These are phyloP conservation scores for Malassezia furfur DNA, from an alignment of 1,284 basidiomycete genomes.

Conservation along the genomic window DNA sequence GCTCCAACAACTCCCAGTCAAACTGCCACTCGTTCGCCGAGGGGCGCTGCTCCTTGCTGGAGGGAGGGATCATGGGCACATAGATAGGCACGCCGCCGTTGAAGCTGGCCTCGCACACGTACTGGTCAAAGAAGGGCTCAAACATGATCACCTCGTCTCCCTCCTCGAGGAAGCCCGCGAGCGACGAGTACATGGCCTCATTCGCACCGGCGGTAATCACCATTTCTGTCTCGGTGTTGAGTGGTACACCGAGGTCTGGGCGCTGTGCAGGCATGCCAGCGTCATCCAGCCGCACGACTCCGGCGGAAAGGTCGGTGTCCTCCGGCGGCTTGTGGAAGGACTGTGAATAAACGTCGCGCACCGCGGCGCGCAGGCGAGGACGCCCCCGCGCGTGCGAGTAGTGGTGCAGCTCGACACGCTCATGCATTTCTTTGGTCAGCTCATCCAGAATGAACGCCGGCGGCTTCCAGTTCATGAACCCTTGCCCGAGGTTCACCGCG, in stretches of 20 bases:
- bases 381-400: constrained; percentile 44
- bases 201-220: constrained; percentile 87
- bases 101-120: constrained; percentile 54
- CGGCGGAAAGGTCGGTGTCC: constrained; percentile 8
- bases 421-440: constrained; percentile 18
- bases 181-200: constrained; percentile 40
- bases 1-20: constrained; percentile 57
- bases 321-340: constrained; percentile 25
- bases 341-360: constrained; percentile 27
- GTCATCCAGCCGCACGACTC: neutral
- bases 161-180: constrained; percentile 33
- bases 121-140: constrained; percentile 91
- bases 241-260: constrained; percentile 53
- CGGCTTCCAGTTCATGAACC: constrained; percentile 47
- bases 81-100: constrained; percentile 73
- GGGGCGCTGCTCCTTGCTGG: constrained; percentile 5
- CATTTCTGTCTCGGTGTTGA: constrained; percentile 80
- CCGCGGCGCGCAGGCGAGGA: constrained; percentile 32
- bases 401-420: constrained; percentile 41
- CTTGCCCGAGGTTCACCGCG: constrained; percentile 46
- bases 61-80: constrained; percentile 82
- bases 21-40: constrained; percentile 50
- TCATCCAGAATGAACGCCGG: constrained; percentile 31
- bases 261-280: constrained; percentile 22
- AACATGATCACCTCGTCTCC: constrained; percentile 93